phyloP scores from a whole-genome alignment of 23 red algal genomes.

The Gracilaria caudata region DNA sequence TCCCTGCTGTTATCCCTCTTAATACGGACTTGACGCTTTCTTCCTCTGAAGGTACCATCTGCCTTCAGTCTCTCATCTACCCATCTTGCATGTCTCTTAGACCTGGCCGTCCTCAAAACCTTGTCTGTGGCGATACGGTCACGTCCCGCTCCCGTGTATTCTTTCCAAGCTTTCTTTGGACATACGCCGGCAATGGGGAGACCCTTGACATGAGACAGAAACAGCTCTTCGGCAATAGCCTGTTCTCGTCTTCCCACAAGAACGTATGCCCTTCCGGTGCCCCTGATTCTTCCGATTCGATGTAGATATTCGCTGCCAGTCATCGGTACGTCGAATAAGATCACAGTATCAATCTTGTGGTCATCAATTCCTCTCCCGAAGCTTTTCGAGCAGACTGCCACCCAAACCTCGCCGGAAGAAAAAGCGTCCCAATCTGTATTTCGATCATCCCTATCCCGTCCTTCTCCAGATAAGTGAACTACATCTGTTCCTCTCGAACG shows the following conservation, averaged over 20 bases:
- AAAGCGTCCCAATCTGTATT: constrained; percentile 46
- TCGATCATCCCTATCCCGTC: neutral
- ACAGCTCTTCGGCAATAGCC: constrained; percentile 57
- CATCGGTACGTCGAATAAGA: constrained; percentile 72
- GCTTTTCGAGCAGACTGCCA: constrained; percentile 66
- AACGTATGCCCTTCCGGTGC: constrained; percentile 40
- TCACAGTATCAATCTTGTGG: constrained; percentile 35
- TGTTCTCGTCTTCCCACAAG: constrained; percentile 28
- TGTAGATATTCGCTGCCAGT: constrained; percentile 75
- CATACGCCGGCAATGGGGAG: constrained; percentile 33
- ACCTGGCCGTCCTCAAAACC: constrained; percentile 22
- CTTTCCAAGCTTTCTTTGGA: constrained; percentile 42
- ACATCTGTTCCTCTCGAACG: constrained; percentile 14
- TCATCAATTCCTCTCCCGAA: constrained; percentile 70
- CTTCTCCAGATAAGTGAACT: constrained; percentile 15
- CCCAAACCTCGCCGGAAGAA: constrained; percentile 29
- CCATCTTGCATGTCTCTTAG: constrained; percentile 37
- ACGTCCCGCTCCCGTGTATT: constrained; percentile 24
- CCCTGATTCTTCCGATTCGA: constrained; percentile 76
- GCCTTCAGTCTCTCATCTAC: constrained; percentile 42
- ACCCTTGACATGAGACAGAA: constrained; percentile 53
- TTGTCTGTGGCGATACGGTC: constrained; percentile 44
- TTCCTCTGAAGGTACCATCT: constrained; percentile 14
- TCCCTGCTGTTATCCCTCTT: neutral
- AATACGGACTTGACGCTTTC: neutral